Evolutionary conservation across 2,329 filamentous ascomycete genomes (phyloP).

Genomic region (Calonectria montana): DNA sequence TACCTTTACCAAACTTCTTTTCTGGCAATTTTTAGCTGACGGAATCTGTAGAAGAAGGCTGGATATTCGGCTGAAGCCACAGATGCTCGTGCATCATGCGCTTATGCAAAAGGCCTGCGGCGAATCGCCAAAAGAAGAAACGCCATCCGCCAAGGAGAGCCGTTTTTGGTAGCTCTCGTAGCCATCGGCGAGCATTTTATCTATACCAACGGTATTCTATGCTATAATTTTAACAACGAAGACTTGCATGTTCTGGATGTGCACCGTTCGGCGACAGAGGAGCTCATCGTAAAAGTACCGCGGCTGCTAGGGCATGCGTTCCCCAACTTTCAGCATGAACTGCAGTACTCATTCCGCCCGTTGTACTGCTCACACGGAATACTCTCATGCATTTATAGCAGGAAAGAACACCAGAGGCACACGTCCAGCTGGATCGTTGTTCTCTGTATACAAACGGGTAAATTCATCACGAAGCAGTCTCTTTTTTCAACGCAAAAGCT

Average conservation of each 20-base stretch:
- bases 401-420: conserved; percentile 43
- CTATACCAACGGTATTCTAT: conserved; percentile 73
- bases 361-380: conserved; percentile 69
- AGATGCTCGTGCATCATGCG: conserved; percentile 29
- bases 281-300: conserved; percentile 68
- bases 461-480: conserved; percentile 53
- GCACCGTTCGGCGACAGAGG: conserved; percentile 57
- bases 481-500: conserved; percentile 65
- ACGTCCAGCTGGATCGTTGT: conserved; percentile 65
- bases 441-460: conserved; percentile 52
- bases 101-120: conserved; percentile 54
- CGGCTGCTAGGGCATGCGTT: conserved; percentile 51
- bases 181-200: conserved; percentile 71
- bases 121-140: conserved; percentile 69
- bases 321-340: conserved; percentile 46
- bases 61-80: conserved; percentile 37
- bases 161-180: conserved; percentile 70
- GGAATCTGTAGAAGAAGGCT: conserved; percentile 35
- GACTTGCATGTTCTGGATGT: conserved; percentile 70
- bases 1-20: not conserved
- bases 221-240: conserved; percentile 64
- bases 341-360: conserved; percentile 61
- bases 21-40: conserved; percentile 1
- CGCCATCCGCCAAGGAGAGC: conserved; percentile 70
- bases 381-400: conserved; percentile 67